Base-by-base conservation (phyloP, 345 rosid genomes). In the Schrenkiella parvula region DNA sequence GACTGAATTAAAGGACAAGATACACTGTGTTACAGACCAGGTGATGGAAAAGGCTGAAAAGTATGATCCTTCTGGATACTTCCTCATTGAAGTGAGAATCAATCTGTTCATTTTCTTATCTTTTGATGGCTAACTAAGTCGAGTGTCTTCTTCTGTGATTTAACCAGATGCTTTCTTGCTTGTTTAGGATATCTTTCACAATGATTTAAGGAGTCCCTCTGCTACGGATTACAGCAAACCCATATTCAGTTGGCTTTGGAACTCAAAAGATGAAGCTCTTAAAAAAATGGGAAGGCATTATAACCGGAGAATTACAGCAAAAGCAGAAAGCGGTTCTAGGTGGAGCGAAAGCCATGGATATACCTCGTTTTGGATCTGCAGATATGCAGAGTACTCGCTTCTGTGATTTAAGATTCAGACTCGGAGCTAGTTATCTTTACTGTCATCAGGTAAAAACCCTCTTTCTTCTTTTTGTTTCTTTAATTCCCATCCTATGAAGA, bases 1-100 rank as follows among this genome's bases (percentile, higher is more conserved):
- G 80, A 85, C 91, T 48, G 93, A 84, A 70, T 64, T 89, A 64
- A 88, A 81, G 79, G 97, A 93, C 82, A 86, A 79, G 80, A 95
- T 95, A 54, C 85, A 81, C 76, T 95, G 96, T 81, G 53, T 63
- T 73, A 84, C 87, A 14, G 95, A 91, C 74, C 87, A 85, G 62
- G 67, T 82, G 80, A 91, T 88, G 99, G 82, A 72, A 68, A 91
- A 82, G 82, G 89, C 95, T 28, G 88, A 82, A 23, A 72, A 26
- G 60, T 74, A 84, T 18, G 91, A 88, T 84, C 88, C 90, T 31
- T 93, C 97, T 23, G 97, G 97, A 74, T 93, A 87, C 84, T 91
- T 93, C 77, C 87, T 91, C 69, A 81, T 93, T 62, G 97, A 91
- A 79, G 98, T 90, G 79, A 76, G 79, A 42, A 64, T 41, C 17